Base-by-base conservation (phyloP, 73 alveolate genomes). In the Tetrahymena malaccensis region DNA sequence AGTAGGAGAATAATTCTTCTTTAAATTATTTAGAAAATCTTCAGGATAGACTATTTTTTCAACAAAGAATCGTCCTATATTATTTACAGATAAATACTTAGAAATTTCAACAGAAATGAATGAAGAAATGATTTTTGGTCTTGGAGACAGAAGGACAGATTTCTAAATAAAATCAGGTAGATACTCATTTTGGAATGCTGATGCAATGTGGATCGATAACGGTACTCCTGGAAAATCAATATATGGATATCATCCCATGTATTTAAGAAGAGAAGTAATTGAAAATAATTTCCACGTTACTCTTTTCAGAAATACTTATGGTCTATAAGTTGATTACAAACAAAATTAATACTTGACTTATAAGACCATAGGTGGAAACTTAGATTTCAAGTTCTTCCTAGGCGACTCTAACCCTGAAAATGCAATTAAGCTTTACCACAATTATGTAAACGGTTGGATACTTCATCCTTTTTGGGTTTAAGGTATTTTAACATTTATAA, bases 381-480 rank as follows among this genome's bases (percentile, higher is more conserved):
- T 95, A 11, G 97, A 95, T 56, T 95, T 95, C 33, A 95, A 95
- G 34, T 70, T 95, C 56, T 95, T 95, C 85, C 15, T 95, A 15
- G 97, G 97, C 8, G 58, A 55, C 35, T n/a, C 83, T 38, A 85
- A 96, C 93, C 93, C 94, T 34, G 94, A 89, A 85, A 89, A 85
- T 85, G 94, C 94, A 16, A 95, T 95, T 11, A 95, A 95, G 34
- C 43, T 85, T 55, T 95, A 95, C 55, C 97, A 95, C 83, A 31
- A 57, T 34, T 95, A 95, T 43, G 55, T 97, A 35, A 98, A 98
- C 58, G 94, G 94, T 56, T 98, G 98, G 96, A 94, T 94, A 35
- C 97, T 97, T 50, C 99, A 97, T 94, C 99, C 99, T 27, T 97
- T 96, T 94, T 97, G 99, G 99, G 93, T 97, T 93, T 27, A 96